Conservation (phyloP, 805 yeast species). For the Nematodospora valgi region DNA sequence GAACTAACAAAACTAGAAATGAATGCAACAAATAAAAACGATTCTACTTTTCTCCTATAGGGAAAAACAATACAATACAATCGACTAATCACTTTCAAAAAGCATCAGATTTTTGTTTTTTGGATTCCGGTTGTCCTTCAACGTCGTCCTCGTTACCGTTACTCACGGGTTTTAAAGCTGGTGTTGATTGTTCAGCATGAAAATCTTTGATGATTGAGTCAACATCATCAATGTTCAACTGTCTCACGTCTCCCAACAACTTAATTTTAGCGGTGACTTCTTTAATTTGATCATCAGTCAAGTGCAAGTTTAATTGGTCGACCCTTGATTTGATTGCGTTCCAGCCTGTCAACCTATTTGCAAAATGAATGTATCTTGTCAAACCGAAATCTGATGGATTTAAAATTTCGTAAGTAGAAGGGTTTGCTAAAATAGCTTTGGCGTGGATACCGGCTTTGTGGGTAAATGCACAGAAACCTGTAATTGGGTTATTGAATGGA, state of each 20-base stretch:
- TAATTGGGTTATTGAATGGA: conserved; percentile 61
- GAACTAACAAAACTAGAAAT: too few relatives aligned
- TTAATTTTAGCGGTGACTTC: conserved; percentile 54
- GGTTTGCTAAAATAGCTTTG: conserved; percentile 59
- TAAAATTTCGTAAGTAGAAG: conserved; percentile 59
- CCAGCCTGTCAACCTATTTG: conserved; percentile 62
- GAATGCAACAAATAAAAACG: too few relatives aligned
- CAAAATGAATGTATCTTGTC: conserved; percentile 60
- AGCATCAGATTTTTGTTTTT: conserved; percentile 30
- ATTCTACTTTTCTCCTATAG: too few relatives aligned
- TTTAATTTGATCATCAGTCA: conserved; percentile 56
- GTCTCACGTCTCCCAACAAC: conserved; percentile 58
- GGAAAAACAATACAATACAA: too few relatives aligned
- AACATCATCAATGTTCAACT: conserved; percentile 57
- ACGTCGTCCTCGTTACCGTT: conserved; percentile 20
- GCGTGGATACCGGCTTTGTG: conserved; percentile 66
- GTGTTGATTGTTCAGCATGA: conserved; percentile 41
- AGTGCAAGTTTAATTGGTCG: conserved; percentile 54
- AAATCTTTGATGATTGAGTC: conserved; percentile 56
- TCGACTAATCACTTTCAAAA: background rate
- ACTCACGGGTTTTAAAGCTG: conserved; percentile 22
- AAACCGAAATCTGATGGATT: conserved; percentile 58
- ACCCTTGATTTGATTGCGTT: conserved; percentile 60
- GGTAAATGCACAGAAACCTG: conserved; percentile 63
- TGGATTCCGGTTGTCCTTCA: conserved; percentile 29